These are phyloP conservation scores for Heliocybe sulcata DNA, from an alignment of 1,284 basidiomycete genomes.

Conservation along the genomic window DNA sequence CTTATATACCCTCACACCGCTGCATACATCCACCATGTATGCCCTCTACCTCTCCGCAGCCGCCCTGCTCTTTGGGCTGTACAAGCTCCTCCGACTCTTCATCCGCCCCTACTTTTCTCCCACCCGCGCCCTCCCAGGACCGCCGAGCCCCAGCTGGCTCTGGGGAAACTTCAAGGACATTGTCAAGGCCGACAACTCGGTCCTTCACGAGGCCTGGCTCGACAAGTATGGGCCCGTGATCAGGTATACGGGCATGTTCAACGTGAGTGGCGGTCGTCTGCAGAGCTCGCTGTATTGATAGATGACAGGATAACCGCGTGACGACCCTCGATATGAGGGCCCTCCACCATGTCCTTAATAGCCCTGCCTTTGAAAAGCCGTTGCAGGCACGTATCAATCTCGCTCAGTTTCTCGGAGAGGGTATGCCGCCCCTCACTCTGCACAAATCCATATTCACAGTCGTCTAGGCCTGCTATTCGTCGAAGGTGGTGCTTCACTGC, in stretches of 20 bases:
- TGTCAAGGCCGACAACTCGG: conserved; percentile 8
- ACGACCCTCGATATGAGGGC: conserved; percentile 27
- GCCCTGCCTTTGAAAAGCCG: conserved; percentile 25
- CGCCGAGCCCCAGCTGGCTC: conserved; percentile 14
- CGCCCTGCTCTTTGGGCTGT: neutral
- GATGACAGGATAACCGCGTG: conserved; percentile 11
- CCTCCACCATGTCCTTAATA: conserved; percentile 28
- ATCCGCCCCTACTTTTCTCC: conserved; percentile 10
- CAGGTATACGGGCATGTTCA: conserved; percentile 7
- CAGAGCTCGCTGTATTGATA: neutral
- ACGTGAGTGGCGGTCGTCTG: conserved; percentile 3
- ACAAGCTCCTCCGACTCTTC: neutral
- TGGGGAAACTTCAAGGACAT: conserved; percentile 15
- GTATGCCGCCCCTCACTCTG: conserved; percentile 9
- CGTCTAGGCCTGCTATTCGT: conserved; percentile 28
- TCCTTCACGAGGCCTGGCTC: conserved; percentile 14
- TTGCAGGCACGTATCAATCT: conserved; percentile 14
- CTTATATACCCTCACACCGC: too few relatives aligned
- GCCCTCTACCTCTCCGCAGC: neutral
- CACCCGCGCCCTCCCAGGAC: conserved; percentile 17
- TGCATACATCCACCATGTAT: too few relatives aligned
- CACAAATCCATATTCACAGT: neutral
- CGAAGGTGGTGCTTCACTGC: conserved; percentile 20
- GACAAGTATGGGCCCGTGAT: conserved; percentile 14
- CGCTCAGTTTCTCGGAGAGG: conserved; percentile 20